phyloP scores from a whole-genome alignment of 441 rosid genomes.

The Pelargonium myrrhifolium region DNA sequence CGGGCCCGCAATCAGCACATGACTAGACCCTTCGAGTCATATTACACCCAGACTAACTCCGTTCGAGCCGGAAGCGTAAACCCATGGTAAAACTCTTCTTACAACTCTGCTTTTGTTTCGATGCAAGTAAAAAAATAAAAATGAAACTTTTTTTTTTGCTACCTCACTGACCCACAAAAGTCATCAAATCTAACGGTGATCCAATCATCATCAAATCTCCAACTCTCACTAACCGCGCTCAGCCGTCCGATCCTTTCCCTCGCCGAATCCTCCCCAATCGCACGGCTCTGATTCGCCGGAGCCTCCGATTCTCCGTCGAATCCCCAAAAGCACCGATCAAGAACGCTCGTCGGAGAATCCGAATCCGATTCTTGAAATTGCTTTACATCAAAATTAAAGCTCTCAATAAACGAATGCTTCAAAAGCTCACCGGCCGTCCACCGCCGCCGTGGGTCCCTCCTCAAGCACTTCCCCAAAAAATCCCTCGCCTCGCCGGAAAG shows the following conservation, averaged over 20 bases:
- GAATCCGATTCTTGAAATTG: slow-evolving; percentile 27
- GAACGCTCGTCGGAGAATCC: slow-evolving; percentile 62
- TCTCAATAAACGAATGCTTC: slow-evolving; percentile 46
- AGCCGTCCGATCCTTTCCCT: slow-evolving; percentile 47
- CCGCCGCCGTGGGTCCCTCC: slow-evolving; percentile 48
- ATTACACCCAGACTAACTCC: too few relatives aligned
- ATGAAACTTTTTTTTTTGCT: background rate
- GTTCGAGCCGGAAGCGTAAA: too few relatives aligned
- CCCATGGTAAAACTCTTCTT: too few relatives aligned
- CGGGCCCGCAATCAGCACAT: too few relatives aligned
- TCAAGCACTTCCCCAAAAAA: slow-evolving; percentile 64
- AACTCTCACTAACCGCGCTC: slow-evolving; percentile 26
- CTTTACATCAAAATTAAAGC: slow-evolving; percentile 19
- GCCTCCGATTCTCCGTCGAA: slow-evolving; percentile 40
- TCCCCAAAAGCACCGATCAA: slow-evolving; percentile 56
- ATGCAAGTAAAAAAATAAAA: background rate
- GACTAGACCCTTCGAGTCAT: too few relatives aligned
- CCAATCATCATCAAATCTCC: slow-evolving; percentile 50
- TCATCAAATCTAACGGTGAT: slow-evolving; percentile 30
- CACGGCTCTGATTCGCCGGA: slow-evolving; percentile 12
- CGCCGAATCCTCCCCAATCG: slow-evolving; percentile 20
- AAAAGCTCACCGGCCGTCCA: slow-evolving; percentile 57
- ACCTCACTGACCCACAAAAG: background rate
- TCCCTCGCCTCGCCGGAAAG: slow-evolving; percentile 58
- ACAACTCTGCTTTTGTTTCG: background rate